phyloP scores from a whole-genome alignment of 148 eudicot species.

The Rhododendron ferrugineum region DNA sequence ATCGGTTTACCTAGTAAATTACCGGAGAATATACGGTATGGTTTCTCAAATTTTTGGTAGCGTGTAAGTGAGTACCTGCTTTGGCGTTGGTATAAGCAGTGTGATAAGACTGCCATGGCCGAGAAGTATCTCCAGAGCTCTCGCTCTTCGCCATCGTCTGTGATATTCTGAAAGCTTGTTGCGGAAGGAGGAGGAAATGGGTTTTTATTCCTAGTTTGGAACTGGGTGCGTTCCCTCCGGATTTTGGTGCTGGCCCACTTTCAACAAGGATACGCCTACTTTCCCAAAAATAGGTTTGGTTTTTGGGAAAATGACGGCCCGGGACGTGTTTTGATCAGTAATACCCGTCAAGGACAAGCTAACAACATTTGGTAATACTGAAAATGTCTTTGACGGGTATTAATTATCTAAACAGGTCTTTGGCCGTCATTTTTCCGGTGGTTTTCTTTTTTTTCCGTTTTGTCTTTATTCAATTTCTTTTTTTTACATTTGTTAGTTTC shows the following conservation, averaged over 20 bases:
- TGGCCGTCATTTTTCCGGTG: no score
- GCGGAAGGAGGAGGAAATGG: background rate
- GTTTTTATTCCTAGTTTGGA: background rate
- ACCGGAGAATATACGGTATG: conserved; percentile 7
- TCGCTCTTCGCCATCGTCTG: conserved; percentile 30
- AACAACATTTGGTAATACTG: no score
- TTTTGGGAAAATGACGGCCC: no score
- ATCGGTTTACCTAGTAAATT: background rate
- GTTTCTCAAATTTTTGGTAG: background rate
- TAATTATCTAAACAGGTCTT: no score
- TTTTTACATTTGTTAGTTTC: no score
- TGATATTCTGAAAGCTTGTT: background rate
- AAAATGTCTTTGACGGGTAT: no score
- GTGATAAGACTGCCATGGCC: conserved; percentile 94
- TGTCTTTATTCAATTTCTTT: no score
- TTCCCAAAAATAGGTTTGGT: no score
- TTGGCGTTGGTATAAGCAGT: conserved; percentile 88
- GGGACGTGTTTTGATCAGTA: no score
- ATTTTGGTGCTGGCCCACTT: background rate
- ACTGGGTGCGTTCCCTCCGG: background rate
- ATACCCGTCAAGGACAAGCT: no score
- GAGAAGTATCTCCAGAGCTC: conserved; percentile 24
- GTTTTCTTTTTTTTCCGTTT: no score
- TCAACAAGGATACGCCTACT: no score
- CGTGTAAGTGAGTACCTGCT: conserved; percentile 51